phyloP scores from a whole-genome alignment of 225 moss, liverwort and hornwort species.

The Pleurozium schreberi region DNA sequence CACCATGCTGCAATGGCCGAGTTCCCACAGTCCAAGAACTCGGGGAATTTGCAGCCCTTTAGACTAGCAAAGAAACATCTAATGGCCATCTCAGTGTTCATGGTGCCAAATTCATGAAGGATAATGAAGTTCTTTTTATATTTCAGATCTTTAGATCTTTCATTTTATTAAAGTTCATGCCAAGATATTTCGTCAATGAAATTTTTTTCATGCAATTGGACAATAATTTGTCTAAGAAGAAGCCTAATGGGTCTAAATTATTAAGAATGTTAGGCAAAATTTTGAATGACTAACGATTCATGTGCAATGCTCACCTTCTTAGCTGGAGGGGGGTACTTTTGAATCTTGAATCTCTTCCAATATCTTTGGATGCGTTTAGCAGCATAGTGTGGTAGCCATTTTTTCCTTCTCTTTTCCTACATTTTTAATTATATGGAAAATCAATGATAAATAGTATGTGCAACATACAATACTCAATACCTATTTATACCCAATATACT shows the following conservation, averaged over 20 bases:
- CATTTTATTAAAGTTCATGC: too few species aligned
- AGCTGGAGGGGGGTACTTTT: neutral
- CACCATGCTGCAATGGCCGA: too few species aligned
- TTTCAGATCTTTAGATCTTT: neutral
- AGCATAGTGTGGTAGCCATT: conserved; percentile 2
- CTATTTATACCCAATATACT: neutral
- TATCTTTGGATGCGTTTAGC: conserved; percentile 10
- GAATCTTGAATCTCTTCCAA: neutral
- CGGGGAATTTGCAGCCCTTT: too few species aligned
- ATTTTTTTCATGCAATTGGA: accelerated
- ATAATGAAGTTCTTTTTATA: neutral
- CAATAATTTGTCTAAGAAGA: neutral
- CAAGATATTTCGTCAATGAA: neutral
- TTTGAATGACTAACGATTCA: neutral
- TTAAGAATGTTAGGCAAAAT: accelerated
- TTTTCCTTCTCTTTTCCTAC: conserved; percentile 3
- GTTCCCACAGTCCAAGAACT: too few species aligned
- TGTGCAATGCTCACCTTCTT: neutral
- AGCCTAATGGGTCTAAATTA: accelerated
- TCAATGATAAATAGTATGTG: neutral
- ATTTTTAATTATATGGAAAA: neutral
- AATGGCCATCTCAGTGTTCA: neutral
- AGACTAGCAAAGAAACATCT: too few species aligned
- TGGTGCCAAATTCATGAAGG: neutral
- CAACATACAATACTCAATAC: neutral